These are phyloP conservation scores for Botrytis paeoniae DNA, from an alignment of 2,329 filamentous ascomycete species.

Conservation along the genomic window DNA sequence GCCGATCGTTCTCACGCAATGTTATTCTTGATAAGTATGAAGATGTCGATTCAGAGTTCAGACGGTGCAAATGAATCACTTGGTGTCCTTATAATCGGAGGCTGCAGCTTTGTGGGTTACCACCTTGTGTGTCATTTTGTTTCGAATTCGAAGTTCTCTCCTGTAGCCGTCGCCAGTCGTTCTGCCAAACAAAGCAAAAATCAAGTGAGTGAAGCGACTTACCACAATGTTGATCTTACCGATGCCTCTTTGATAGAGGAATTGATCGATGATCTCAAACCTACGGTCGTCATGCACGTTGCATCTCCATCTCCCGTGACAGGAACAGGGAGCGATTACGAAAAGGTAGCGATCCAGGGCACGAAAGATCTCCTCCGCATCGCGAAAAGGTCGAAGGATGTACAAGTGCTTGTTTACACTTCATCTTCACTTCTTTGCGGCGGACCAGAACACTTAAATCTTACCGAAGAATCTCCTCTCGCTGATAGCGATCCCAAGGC, in stretches of 20 bases:
- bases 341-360: slow-evolving; percentile 1
- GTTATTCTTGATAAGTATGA: background rate
- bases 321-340: background rate
- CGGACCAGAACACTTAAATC: background rate
- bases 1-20: background rate
- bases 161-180: slow-evolving; percentile 2
- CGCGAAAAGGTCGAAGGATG: background rate
- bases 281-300: background rate
- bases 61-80: background rate
- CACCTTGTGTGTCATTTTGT: slow-evolving; percentile 8
- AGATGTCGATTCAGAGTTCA: background rate
- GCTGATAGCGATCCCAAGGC: background rate
- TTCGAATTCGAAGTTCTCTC: background rate
- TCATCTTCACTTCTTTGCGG: slow-evolving; percentile 12
- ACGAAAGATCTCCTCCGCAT: slow-evolving; percentile 5
- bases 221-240: slow-evolving; percentile 10
- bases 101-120: background rate
- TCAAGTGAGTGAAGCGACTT: background rate
- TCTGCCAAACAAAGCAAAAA: background rate
- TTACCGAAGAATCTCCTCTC: slow-evolving; percentile 11
- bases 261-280: background rate
- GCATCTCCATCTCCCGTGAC: slow-evolving; percentile 11
- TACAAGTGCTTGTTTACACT: slow-evolving; percentile 6
- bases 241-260: background rate
- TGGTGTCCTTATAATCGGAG: background rate